A percentile compares a stretch with the other conserved stretches of the same genome.
These are phyloP conservation scores for Cetraspora pellucida DNA, from an alignment of 192 early-diverging fungal genomes.

Conservation along the genomic window DNA sequence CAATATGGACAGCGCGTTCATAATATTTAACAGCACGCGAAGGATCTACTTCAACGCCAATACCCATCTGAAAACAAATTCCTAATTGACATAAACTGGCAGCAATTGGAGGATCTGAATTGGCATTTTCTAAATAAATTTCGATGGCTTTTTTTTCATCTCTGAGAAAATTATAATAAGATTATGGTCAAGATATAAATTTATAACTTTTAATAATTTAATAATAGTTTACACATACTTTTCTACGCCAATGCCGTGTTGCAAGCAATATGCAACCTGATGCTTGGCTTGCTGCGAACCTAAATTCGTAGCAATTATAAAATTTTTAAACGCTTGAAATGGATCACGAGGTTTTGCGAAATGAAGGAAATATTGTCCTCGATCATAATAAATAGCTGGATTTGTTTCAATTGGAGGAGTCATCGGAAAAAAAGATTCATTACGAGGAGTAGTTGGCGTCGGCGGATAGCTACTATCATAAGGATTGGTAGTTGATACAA, in stretches of 20 bases:
- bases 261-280: constrained; percentile 12
- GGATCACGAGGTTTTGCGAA: neutral
- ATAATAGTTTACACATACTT: neutral
- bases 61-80: constrained; percentile 28
- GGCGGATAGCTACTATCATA: neutral
- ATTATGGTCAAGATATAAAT: neutral
- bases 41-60: constrained; percentile 19
- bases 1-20: neutral
- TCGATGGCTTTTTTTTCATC: constrained; percentile 12
- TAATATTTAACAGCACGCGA: constrained; percentile 15
- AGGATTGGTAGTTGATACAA: neutral
- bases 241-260: constrained; percentile 18
- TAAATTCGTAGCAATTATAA: neutral
- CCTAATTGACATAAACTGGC: constrained; percentile 23
- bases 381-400: constrained; percentile 8
- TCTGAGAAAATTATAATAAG: neutral
- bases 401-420: neutral
- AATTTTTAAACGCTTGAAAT: neutral
- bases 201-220: neutral
- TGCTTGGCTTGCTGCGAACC: constrained; percentile 9
- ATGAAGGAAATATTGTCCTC: constrained; percentile 23
- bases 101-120: neutral
- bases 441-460: constrained; percentile 11
- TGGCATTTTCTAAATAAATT: constrained; percentile 5
- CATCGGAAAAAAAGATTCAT: neutral